Percentiles rank a stretch among this genome's conserved stretches.
These are phyloP conservation scores for Wickerhamomyces bisporus DNA, from an alignment of 805 yeast genomes.

Conservation along the genomic window DNA sequence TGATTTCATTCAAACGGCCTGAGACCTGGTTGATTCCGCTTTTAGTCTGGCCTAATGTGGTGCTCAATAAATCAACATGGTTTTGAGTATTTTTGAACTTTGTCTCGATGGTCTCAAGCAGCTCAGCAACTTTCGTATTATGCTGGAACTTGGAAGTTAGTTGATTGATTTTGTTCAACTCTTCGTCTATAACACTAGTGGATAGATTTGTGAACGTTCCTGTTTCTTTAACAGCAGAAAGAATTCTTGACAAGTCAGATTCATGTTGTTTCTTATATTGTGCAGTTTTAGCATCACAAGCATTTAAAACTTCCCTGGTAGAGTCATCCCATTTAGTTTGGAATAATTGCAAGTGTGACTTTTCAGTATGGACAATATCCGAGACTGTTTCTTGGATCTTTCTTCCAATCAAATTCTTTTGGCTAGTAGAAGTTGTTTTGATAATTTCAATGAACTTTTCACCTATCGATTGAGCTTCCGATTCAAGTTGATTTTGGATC, in stretches of 20 bases:
- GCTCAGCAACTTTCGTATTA: conserved; percentile 3
- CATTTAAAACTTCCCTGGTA: conserved; percentile 17
- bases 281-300: conserved; percentile 14
- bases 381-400: conserved; percentile 13
- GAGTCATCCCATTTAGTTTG: conserved; percentile 18
- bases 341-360: conserved; percentile 9
- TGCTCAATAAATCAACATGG: neutral
- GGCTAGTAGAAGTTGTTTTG: conserved; percentile 14
- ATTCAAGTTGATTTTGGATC: conserved; percentile 13
- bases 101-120: conserved; percentile 4
- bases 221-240: conserved; percentile 11
- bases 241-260: conserved; percentile 6
- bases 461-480: conserved; percentile 16
- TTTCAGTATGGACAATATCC: conserved; percentile 16
- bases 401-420: conserved; percentile 12
- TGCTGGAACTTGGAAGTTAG: conserved; percentile 6
- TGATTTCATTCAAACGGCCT: conserved; percentile 2
- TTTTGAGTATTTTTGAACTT: conserved; percentile 1
- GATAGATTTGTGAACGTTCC: conserved; percentile 11
- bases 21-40: conserved; percentile 1
- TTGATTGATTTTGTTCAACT: conserved; percentile 11
- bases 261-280: conserved; percentile 8
- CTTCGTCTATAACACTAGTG: conserved; percentile 13
- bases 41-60: conserved; percentile 2
- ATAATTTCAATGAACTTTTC: conserved; percentile 17